Conservation (phyloP, 1,139 yeast species). For the Geotrichum cucujoidarum region DNA sequence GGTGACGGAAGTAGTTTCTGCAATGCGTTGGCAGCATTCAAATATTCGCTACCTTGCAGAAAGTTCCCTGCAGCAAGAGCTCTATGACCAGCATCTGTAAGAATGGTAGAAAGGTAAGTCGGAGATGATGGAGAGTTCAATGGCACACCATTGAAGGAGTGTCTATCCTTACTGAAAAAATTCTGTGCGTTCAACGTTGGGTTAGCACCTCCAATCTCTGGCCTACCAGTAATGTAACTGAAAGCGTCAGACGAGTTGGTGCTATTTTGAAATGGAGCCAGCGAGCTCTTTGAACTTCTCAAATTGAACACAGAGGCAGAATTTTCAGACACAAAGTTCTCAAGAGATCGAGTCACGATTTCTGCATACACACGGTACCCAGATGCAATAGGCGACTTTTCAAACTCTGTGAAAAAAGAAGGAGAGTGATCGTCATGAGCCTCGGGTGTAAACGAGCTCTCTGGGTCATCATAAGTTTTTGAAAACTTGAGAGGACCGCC, state of each 20-base stretch:
- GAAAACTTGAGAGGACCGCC: constrained; percentile 7
- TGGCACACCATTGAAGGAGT: neutral
- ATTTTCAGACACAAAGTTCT: constrained; percentile 12
- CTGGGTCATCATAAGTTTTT: constrained; percentile 2
- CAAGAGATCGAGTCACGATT: constrained; percentile 11
- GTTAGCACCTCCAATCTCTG: neutral
- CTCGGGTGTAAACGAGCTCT: neutral
- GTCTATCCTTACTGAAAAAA: neutral
- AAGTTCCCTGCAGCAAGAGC: constrained; percentile 26
- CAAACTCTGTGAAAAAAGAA: constrained; percentile 9
- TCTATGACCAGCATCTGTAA: constrained; percentile 25
- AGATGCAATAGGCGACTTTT: constrained; percentile 17
- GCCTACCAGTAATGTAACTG: neutral
- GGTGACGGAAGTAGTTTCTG: constrained; percentile 25
- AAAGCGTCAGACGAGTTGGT: neutral
- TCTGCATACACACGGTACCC: constrained; percentile 13
- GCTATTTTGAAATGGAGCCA: neutral
- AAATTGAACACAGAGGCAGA: constrained; percentile 7
- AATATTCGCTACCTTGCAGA: constrained; percentile 28
- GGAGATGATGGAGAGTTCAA: constrained; percentile 11
- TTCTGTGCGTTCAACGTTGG: neutral
- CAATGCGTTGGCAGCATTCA: constrained; percentile 26
- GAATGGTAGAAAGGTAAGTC: constrained; percentile 22
- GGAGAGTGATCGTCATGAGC: neutral
- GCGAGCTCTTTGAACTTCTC: neutral